Conservation (phyloP, 345 rosid genomes). For the Mallotus nudiflorus region DNA sequence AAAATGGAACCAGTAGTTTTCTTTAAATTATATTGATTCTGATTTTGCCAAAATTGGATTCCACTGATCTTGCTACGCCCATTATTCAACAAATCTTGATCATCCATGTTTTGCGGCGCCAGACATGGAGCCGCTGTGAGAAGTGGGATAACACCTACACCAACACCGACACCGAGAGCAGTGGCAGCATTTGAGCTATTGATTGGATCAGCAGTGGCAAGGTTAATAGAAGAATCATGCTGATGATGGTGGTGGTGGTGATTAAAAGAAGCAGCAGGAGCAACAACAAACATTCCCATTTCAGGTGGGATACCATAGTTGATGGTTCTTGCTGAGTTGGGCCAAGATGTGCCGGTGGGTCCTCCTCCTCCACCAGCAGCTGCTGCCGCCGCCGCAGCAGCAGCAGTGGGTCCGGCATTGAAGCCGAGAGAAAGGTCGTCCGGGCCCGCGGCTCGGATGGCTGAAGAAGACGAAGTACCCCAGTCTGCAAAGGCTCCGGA, state of each 20-base stretch:
- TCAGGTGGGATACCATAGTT: slow-evolving; percentile 65
- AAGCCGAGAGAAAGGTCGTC: slow-evolving; percentile 98
- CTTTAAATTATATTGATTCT: slow-evolving; percentile 37
- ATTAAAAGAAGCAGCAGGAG: slow-evolving; percentile 62
- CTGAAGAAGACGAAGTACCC: slow-evolving; percentile 56
- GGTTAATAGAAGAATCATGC: slow-evolving; percentile 36
- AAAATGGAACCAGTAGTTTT: slow-evolving; percentile 31
- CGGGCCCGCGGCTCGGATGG: slow-evolving; percentile 55
- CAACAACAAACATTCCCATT: slow-evolving; percentile 86
- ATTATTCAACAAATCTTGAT: slow-evolving; percentile 39
- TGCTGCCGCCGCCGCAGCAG: slow-evolving; percentile 30
- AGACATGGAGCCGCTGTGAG: slow-evolving; percentile 60
- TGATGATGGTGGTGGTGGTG: slow-evolving; percentile 54
- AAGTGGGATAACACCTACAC: slow-evolving; percentile 74
- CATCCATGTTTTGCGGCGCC: slow-evolving; percentile 51
- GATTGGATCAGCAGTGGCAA: slow-evolving; percentile 35
- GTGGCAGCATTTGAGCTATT: slow-evolving; percentile 49
- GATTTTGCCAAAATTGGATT: slow-evolving; percentile 77
- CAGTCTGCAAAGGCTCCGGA: slow-evolving; percentile 96
- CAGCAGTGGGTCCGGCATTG: slow-evolving; percentile 69
- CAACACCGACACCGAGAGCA: slow-evolving; percentile 75
- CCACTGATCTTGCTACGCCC: slow-evolving; percentile 46
- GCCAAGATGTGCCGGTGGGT: slow-evolving; percentile 62
- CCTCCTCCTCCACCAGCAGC: too few relatives aligned
- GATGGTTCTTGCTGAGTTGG: slow-evolving; percentile 38